A percentile compares a stretch with the other conserved stretches of the same genome.
Evolutionary conservation across 163 green algal genomes (phyloP).

Genomic region (Scenedesmus sp.): DNA sequence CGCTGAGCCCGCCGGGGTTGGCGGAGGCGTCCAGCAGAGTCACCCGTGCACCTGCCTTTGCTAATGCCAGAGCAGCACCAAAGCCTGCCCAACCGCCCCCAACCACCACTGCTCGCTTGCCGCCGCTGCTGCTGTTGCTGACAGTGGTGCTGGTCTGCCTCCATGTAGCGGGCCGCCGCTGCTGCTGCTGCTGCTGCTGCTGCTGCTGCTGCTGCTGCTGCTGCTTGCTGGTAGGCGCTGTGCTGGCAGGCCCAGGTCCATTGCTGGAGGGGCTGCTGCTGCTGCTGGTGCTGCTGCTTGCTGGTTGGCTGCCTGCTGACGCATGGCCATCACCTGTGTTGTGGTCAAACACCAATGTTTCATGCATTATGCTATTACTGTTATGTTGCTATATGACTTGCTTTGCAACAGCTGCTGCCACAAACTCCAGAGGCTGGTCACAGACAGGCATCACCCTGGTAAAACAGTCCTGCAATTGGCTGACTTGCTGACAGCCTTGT

Average conservation of each 20-base stretch:
- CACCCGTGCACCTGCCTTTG: constrained; percentile 66
- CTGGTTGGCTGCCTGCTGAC: not conserved
- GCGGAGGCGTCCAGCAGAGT: constrained; percentile 80
- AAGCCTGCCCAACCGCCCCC: constrained; percentile 66
- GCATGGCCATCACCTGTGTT: not conserved
- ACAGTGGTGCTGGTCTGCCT: not conserved
- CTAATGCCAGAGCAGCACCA: constrained; percentile 82
- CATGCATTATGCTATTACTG: not conserved
- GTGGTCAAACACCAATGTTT: not conserved
- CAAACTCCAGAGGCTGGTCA: not conserved
- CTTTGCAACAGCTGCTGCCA: not conserved
- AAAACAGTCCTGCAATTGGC: not conserved
- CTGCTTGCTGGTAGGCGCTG: not conserved
- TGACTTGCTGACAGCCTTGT: not conserved
- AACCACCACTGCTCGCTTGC: constrained; percentile 31
- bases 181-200: not conserved
- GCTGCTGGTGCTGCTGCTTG: not conserved
- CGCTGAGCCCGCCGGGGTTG: constrained; percentile 83
- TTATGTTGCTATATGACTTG: not conserved
- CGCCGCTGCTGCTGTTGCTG: constrained; percentile 11
- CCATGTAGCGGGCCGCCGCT: not conserved
- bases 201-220: constrained; percentile 6
- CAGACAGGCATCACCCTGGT: not conserved
- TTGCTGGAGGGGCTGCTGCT: not conserved
- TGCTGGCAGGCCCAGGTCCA: not conserved